Base-by-base conservation (phyloP, 1,284 basidiomycete species). In the Mycena citricolor region DNA sequence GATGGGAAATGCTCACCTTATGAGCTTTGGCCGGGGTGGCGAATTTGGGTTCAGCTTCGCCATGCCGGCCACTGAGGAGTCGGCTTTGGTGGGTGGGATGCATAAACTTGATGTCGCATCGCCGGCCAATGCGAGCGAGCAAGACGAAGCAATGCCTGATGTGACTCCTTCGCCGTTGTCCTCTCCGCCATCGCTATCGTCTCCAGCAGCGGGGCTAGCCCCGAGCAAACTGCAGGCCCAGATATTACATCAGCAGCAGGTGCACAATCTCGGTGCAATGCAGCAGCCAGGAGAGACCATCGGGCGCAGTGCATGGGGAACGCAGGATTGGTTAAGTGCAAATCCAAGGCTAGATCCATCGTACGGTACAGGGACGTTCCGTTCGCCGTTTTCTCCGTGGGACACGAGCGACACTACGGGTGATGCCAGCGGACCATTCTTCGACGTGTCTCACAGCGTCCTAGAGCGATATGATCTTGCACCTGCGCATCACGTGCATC, bases 231-330 rank as follows among this genome's bases (percentile, higher is more conserved):
- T 43, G 35, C 42, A 52, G 8, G 20, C 51, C 4, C 47, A 47
- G 8, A 34, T 52, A 12, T 32, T 44, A 25, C 50, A 48, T 22
- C 46, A 47, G 3, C 39, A 43, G 16, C 43, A 42, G 42, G 50
- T 48, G 36, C 46, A 52, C 12, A 31, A 19, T 13, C 7, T 29
- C 19, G 34, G 34, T 61, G 61, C 29, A 58, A 59, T n/a, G 26
- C 4, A 31, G 32, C 8, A 37, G 35, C 6, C n/a, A n/a, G n/a
- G n/a, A n/a, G 64, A 59, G 37, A 81, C 79, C 71, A 88, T 90
- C 47, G 86, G 87, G 38, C 89, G 89, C 63, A 87, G 84, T 11
- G 83, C 87, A 0, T 90, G 86, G 86, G 84, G 83, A 6, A 73
- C 84, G 4, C 74, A 81, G 33, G 86, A 89, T 63, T 90, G 87